phyloP scores from a whole-genome alignment of 23 red algal genomes.

The Gracilaria gracilis region DNA sequence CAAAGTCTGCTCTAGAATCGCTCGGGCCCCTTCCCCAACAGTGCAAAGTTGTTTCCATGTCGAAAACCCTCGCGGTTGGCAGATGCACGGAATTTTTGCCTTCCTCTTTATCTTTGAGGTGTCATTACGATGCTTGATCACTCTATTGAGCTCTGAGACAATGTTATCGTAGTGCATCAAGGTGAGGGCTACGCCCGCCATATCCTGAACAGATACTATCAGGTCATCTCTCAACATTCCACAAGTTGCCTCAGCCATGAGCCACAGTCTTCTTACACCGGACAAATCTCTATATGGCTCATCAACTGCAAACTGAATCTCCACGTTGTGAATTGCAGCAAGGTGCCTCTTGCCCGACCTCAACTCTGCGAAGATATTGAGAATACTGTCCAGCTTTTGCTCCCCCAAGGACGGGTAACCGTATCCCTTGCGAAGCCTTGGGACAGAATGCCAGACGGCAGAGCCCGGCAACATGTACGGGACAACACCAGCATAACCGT shows the following conservation, averaged over 20 bases:
- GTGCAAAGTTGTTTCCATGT: neutral
- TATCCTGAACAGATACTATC: constrained; percentile 17
- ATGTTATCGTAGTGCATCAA: constrained; percentile 44
- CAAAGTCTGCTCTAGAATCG: neutral
- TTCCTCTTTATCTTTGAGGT: constrained; percentile 1
- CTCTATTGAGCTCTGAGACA: neutral
- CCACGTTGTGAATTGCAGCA: neutral
- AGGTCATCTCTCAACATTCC: constrained; percentile 42
- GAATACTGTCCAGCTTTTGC: neutral
- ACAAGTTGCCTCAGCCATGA: constrained; percentile 27
- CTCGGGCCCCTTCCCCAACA: constrained; percentile 13
- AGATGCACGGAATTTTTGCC: neutral
- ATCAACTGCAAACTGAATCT: constrained; percentile 10
- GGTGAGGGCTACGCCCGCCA: constrained; percentile 27
- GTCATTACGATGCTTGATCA: neutral
- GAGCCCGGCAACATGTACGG: constrained; percentile 31
- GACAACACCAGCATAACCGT: constrained; percentile 16
- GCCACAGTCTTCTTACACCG: constrained; percentile 17
- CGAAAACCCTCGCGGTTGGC: neutral
- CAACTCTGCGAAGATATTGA: neutral
- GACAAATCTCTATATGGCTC: constrained; percentile 23
- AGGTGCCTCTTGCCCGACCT: neutral
- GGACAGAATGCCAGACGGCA: constrained; percentile 17
- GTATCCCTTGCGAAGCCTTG: neutral
- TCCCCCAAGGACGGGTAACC: constrained; percentile 9